Conservation (phyloP, 2,329 filamentous ascomycete species). For the Penicillium sp. region DNA sequence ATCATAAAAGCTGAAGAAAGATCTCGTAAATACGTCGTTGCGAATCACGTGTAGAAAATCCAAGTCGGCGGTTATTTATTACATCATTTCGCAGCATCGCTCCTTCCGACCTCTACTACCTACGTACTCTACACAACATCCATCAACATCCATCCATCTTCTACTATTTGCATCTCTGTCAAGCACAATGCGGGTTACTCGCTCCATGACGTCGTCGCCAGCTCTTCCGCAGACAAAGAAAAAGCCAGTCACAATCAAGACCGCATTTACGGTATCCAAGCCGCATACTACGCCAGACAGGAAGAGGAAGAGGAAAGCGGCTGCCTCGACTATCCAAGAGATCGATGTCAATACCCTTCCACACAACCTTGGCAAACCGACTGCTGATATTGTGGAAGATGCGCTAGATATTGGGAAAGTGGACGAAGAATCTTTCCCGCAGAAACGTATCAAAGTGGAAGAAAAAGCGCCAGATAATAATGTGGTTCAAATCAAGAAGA, state of each 20-base stretch:
- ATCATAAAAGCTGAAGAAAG: too few relatives aligned
- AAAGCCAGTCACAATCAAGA: background rate
- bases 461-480: constrained; percentile 11
- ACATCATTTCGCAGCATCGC: background rate
- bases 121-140: background rate
- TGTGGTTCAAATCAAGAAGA: constrained; percentile 15
- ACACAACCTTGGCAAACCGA: constrained; percentile 50
- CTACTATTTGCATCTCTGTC: background rate
- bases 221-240: constrained; percentile 33
- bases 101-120: constrained; percentile 40
- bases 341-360: constrained; percentile 46
- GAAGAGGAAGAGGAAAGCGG: constrained; percentile 23
- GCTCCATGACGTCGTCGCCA: constrained; percentile 22
- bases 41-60: background rate
- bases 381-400: background rate
- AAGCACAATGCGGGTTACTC: constrained; percentile 20
- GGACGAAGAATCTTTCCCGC: background rate
- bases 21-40: background rate
- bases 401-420: background rate
- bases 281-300: constrained; percentile 23
- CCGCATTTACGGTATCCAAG: constrained; percentile 4
- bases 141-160: background rate
- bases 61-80: background rate
- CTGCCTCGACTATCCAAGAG: constrained; percentile 3
- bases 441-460: constrained; percentile 11